Evolutionary conservation across 1,139 yeast species (phyloP), one percentile per base, ranked within the genome.

Genomic region (Maudiozyma humilis): DNA sequence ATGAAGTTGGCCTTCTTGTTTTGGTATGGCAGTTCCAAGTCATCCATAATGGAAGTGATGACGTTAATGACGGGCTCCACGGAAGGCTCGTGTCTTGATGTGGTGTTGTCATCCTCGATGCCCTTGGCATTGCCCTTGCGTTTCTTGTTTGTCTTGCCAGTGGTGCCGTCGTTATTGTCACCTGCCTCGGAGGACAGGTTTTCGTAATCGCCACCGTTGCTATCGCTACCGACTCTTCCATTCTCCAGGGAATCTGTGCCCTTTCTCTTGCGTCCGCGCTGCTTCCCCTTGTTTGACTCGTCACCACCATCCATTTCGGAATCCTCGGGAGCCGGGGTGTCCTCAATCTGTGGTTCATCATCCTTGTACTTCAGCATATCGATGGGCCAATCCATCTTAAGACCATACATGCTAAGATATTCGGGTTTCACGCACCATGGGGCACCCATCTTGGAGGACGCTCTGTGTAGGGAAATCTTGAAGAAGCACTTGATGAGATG

Each of bases 361-460:
- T 59, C 66, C 44, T 58, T 62, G 40, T 51, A 63, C 40, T 55
- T 54, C 32, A 57, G 25, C 51, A 61, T 53, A 4, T 57, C 59
- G 4, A 41, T 41, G 5, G 66, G 66, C 66, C 66, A 63, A 5
- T 57, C 63, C 56, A 56, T 51, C 1, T 57, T 53, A n/a, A 63
- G 46, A 2, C 64, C 84, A 44, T 63, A 63, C 56, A 61, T 60
- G 29, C 57, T 53, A 31, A 63, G 41, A 60, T 78, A 87, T 53
- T 81, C 79, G 30, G 77, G 79, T 60, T 83, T 84, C n/a, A 91
- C 94, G 16, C 91, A 80, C 97, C 97, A 91, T 1, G 98, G 97
- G 2, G 97, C 94, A 2, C 97, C 96, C 37, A 82, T 73, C 70
- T 84, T 84, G 47, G 82, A 75, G 3, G 91, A 86, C 6, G 65